Percentiles rank a stretch among this genome's conserved stretches.
Conservation (phyloP, 192 early-diverging fungal genomes). For the Spizellomyces sp. region DNA sequence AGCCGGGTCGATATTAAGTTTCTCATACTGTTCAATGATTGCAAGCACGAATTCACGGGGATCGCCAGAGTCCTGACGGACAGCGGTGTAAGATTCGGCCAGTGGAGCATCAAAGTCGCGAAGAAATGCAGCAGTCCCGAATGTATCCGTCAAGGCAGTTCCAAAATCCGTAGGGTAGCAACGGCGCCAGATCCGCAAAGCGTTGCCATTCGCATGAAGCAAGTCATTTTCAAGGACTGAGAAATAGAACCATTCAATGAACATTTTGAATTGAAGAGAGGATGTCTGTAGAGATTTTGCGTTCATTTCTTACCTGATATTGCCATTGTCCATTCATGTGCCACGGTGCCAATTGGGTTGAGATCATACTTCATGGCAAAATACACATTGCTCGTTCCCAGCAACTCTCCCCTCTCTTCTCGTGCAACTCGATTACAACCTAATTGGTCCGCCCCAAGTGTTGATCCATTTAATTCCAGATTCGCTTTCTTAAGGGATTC, state of each 20-base stretch:
- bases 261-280: no score
- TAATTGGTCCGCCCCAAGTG: no score
- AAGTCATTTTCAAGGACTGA: slow-evolving; percentile 56
- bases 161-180: slow-evolving; percentile 58
- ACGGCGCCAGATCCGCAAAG: slow-evolving; percentile 61
- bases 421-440: no score
- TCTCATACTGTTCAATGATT: slow-evolving; percentile 60
- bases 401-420: no score
- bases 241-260: slow-evolving; percentile 7
- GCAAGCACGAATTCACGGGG: slow-evolving; percentile 59
- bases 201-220: slow-evolving; percentile 58
- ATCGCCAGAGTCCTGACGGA: slow-evolving; percentile 79
- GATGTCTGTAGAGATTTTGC: no score
- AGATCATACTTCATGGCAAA: no score
- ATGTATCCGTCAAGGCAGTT: slow-evolving; percentile 77
- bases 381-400: no score
- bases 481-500: no score
- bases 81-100: slow-evolving; percentile 45
- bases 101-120: slow-evolving; percentile 59
- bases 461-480: no score
- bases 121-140: slow-evolving; percentile 66
- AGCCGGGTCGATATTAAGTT: slow-evolving; percentile 56
- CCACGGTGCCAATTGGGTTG: no score
- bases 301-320: no score
- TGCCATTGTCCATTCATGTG: no score